Evolutionary conservation across 768 basidiomycete genomes (phyloP).

Genomic region (Boletales sp.): DNA sequence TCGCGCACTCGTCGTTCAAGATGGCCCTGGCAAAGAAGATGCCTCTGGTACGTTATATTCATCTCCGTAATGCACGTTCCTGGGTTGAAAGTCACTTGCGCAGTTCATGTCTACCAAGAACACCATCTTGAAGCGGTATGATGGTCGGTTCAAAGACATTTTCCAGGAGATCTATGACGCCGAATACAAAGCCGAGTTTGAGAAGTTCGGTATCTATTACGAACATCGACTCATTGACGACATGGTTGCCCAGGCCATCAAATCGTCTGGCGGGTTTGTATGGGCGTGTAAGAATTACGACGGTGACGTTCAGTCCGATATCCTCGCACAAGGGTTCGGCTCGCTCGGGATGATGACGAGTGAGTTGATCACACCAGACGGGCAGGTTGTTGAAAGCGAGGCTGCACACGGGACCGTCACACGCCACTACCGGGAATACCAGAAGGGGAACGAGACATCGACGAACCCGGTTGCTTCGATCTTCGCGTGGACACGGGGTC

Average conservation of each 20-base stretch:
- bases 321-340: slow-evolving; percentile 97
- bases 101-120: slow-evolving; percentile 98
- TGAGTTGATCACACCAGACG: slow-evolving; percentile 93
- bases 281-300: slow-evolving; percentile 80
- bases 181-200: slow-evolving; percentile 70
- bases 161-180: slow-evolving; percentile 94
- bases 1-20: slow-evolving; percentile 97
- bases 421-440: slow-evolving; percentile 94
- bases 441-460: slow-evolving; percentile 96
- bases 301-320: slow-evolving; percentile 86
- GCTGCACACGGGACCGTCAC: slow-evolving; percentile 98
- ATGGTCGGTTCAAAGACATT: slow-evolving; percentile 98
- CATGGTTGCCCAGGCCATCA: slow-evolving; percentile 98
- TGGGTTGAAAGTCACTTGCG: background rate
- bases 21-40: slow-evolving; percentile 84
- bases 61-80: slow-evolving; percentile 6
- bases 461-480: slow-evolving; percentile 99
- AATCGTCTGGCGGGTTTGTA: slow-evolving; percentile 90
- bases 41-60: slow-evolving; percentile 50
- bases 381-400: slow-evolving; percentile 88
- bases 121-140: slow-evolving; percentile 96
- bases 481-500: slow-evolving; percentile 97
- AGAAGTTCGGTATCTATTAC: slow-evolving; percentile 74
- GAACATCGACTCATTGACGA: slow-evolving; percentile 97
- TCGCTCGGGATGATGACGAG: slow-evolving; percentile 97